A percentile compares a stretch with the other conserved stretches of the same genome.
Conservation (phyloP, 148 eudicot genomes). For the Fagopyrum esculentum region DNA sequence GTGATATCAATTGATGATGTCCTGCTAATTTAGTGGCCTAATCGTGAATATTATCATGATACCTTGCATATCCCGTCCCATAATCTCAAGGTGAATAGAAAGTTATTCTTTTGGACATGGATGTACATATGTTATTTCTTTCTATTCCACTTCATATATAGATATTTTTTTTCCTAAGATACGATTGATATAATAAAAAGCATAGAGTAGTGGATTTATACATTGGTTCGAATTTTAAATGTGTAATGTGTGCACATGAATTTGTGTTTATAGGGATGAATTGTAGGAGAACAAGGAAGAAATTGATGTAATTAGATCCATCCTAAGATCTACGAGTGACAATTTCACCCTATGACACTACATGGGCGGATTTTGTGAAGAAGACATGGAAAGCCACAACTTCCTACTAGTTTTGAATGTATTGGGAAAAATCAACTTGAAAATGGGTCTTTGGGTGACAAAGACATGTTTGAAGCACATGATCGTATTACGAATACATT, state of each 20-base stretch:
- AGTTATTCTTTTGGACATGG: too few relatives aligned
- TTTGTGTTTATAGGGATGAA: not conserved
- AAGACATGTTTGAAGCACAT: slow-evolving; percentile 34
- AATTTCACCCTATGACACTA: slow-evolving; percentile 56
- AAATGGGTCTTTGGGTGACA: slow-evolving; percentile 88
- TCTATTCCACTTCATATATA: too few relatives aligned
- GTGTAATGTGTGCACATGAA: not conserved
- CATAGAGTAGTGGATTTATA: too few relatives aligned
- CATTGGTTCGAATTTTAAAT: too few relatives aligned
- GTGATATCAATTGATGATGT: too few relatives aligned
- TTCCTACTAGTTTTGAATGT: slow-evolving; percentile 67
- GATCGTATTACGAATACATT: slow-evolving; percentile 65
- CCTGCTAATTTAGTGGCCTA: too few relatives aligned
- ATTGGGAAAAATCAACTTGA: slow-evolving; percentile 55
- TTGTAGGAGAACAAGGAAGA: not conserved
- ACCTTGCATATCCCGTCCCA: too few relatives aligned
- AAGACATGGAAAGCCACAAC: slow-evolving; percentile 45
- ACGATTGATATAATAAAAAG: too few relatives aligned
- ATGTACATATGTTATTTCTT: too few relatives aligned
- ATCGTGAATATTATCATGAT: too few relatives aligned
- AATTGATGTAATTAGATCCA: slow-evolving; percentile 11
- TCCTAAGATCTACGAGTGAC: slow-evolving; percentile 33
- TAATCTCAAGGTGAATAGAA: too few relatives aligned
- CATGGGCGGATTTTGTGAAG: slow-evolving; percentile 79
- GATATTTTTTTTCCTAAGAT: too few relatives aligned